Percentiles rank a stretch among this genome's conserved stretches.
Evolutionary conservation across 2,329 filamentous ascomycete species (phyloP).

Genomic region (Aureobasidium sp.): DNA sequence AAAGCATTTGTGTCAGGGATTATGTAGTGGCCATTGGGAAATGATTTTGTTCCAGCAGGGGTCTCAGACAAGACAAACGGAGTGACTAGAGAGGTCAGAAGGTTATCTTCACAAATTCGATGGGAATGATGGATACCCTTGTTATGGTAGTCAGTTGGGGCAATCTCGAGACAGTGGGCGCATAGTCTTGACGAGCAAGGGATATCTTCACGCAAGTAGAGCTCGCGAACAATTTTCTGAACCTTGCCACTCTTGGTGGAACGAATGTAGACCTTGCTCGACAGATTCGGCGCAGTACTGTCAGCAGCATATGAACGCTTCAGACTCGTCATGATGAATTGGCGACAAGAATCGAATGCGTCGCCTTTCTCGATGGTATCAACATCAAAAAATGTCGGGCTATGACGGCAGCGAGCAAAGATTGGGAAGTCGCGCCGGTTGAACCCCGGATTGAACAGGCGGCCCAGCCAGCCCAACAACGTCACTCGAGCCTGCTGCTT

Average conservation of each 20-base stretch:
- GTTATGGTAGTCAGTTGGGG: conserved; percentile 72
- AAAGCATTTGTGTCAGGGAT: conserved; percentile 95
- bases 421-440: conserved; percentile 11
- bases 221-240: conserved; percentile 95
- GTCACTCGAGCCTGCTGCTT: conserved; percentile 2
- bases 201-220: conserved; percentile 94
- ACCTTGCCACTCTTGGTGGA: conserved; percentile 95
- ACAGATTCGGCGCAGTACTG: conserved; percentile 63
- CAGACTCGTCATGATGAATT: conserved; percentile 51
- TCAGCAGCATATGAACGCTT: conserved; percentile 51
- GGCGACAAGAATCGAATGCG: not conserved
- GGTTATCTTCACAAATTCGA: not conserved
- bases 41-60: conserved; percentile 74
- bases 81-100: conserved; percentile 39
- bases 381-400: conserved; percentile 3
- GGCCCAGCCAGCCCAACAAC: conserved; percentile 9
- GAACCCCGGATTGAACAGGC: not conserved
- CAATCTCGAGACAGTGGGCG: conserved; percentile 60
- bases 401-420: conserved; percentile 10
- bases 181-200: conserved; percentile 93
- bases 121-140: conserved; percentile 51
- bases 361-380: not conserved
- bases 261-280: conserved; percentile 91
- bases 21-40: conserved; percentile 84
- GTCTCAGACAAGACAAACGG: conserved; percentile 85